Conservation (phyloP, 176 grass and related monocot genomes). For the Phoenix dactylifera region DNA sequence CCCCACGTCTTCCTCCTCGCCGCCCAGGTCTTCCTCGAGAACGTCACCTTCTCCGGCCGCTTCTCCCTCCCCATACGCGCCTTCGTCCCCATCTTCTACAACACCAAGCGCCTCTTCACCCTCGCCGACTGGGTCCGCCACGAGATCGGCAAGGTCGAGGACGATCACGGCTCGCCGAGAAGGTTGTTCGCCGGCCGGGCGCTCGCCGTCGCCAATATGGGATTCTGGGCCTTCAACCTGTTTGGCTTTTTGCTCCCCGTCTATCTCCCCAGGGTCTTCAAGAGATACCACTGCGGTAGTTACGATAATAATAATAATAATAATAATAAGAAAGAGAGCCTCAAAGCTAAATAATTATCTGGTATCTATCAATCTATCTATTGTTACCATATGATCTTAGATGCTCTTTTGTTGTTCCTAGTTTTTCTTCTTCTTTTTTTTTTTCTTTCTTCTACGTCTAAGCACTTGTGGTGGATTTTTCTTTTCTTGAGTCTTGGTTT, state of each 20-base stretch:
- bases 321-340: no score
- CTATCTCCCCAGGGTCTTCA: slow-evolving; percentile 57
- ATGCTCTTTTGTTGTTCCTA: no score
- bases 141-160: slow-evolving; percentile 37
- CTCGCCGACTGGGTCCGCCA: slow-evolving; percentile 49
- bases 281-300: slow-evolving; percentile 36
- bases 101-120: slow-evolving; percentile 62
- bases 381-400: no score
- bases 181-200: slow-evolving; percentile 35
- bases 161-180: slow-evolving; percentile 11
- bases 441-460: no score
- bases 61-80: slow-evolving; percentile 72
- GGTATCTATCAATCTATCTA: no score
- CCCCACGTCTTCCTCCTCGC: slow-evolving; percentile 81
- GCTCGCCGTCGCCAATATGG: slow-evolving; percentile 49
- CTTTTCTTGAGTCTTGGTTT: no score
- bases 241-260: slow-evolving; percentile 69
- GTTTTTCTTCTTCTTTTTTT: no score
- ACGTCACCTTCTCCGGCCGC: slow-evolving; percentile 36
- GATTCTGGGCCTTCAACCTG: slow-evolving; percentile 54
- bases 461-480: no score
- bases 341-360: no score
- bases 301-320: no score
- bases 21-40: slow-evolving; percentile 74
- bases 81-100: slow-evolving; percentile 53